These are phyloP conservation scores for Rhododendron henanense DNA, from an alignment of 148 eudicot species.

Conservation along the genomic window DNA sequence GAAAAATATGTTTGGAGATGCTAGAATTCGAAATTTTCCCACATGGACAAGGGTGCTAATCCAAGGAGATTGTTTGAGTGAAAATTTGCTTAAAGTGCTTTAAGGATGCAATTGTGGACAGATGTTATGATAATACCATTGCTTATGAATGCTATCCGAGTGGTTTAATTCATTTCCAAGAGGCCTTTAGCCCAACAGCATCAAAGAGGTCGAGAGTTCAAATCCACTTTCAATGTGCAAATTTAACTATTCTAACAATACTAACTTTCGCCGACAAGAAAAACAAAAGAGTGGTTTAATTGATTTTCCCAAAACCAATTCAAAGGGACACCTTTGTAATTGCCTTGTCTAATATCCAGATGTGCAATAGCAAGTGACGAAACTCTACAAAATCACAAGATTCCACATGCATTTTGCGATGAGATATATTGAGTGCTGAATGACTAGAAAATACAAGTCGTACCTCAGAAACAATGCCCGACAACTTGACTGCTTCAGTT, in stretches of 20 bases:
- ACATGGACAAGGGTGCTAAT: neutral
- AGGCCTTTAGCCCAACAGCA: neutral
- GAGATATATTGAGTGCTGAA: neutral
- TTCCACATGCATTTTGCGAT: neutral
- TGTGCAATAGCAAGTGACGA: neutral
- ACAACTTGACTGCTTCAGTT: conserved; percentile 41
- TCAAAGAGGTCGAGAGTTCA: neutral
- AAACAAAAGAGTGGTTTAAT: neutral
- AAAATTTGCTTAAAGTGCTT: neutral
- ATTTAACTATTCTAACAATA: no score
- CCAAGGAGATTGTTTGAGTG: conserved; percentile 6
- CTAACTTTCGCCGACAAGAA: no score
- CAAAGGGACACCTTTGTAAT: neutral
- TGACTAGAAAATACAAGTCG: neutral
- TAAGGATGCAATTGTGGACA: neutral
- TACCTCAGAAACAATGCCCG: conserved; percentile 55
- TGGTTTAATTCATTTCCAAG: neutral
- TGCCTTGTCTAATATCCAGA: neutral
- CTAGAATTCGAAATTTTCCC: neutral
- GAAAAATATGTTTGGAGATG: neutral
- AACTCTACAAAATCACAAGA: neutral
- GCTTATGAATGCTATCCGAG: neutral
- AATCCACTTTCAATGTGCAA: neutral
- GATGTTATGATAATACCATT: neutral
- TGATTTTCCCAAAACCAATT: neutral